Conservation (phyloP, 352 stramenopile species). For the Detonula confervacea region DNA sequence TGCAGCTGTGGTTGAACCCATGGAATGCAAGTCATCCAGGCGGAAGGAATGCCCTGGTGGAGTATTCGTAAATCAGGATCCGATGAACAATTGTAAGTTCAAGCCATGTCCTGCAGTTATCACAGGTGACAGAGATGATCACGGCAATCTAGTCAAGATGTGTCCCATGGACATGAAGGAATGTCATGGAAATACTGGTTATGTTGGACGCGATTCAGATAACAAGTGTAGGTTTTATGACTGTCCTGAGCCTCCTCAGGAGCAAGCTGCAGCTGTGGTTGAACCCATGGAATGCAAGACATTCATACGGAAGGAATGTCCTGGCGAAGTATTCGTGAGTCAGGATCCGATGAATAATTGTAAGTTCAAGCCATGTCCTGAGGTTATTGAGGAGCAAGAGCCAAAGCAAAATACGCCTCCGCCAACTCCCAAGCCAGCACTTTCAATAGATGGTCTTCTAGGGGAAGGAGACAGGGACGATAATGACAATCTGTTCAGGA, state of each 20-base stretch:
- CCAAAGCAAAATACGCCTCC: background rate
- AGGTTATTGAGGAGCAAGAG: no score
- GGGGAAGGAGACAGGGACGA: no score
- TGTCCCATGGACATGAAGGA: slow-evolving; percentile 11
- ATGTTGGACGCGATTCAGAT: slow-evolving; percentile 12
- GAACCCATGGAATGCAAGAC: no score
- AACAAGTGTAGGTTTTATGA: slow-evolving; percentile 35
- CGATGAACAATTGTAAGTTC: no score
- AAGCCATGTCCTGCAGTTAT: background rate
- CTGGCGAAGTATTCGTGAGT: no score
- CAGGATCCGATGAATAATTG: no score
- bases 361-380: background rate
- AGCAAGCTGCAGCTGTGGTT: background rate
- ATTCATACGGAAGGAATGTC: slow-evolving; percentile 6
- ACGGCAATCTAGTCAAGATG: background rate
- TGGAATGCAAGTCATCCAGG: no score
- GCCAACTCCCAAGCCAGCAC: background rate
- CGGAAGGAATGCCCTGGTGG: slow-evolving; percentile 2
- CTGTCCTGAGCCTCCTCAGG: no score
- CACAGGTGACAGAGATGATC: background rate
- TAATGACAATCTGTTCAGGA: background rate
- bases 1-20: no score
- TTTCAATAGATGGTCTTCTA: background rate
- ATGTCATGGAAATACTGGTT: background rate
- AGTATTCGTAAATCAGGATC: no score